A percentile compares a stretch with the other conserved stretches of the same genome.
These are phyloP conservation scores for Cicer pinnatifidum DNA, from an alignment of 306 rosid genomes.

Conservation along the genomic window DNA sequence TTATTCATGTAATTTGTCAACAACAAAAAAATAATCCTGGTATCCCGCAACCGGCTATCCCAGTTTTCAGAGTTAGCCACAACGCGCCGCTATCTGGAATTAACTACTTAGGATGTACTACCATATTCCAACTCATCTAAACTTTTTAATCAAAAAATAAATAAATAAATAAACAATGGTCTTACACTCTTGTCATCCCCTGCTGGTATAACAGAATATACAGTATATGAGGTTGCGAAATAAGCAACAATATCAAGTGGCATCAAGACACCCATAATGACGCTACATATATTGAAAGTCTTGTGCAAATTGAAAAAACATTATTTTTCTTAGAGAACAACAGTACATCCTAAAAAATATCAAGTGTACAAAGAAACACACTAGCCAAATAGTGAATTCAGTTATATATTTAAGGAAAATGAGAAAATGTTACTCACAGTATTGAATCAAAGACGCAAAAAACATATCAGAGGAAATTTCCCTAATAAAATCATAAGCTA, in stretches of 20 bases:
- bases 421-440: neutral
- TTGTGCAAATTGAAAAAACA: neutral
- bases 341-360: neutral
- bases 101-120: too few species aligned
- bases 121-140: too few species aligned
- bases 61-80: too few species aligned
- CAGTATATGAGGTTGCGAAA: conserved; percentile 23
- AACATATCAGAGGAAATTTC: neutral
- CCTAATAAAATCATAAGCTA: conserved; percentile 6
- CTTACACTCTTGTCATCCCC: neutral
- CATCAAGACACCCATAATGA: conserved; percentile 18
- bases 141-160: too few species aligned
- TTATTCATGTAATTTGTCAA: too few species aligned
- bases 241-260: conserved; percentile 1
- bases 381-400: neutral
- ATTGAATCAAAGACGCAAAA: neutral
- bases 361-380: neutral
- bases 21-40: too few species aligned
- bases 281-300: neutral
- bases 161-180: neutral
- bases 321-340: neutral
- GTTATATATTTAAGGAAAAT: neutral
- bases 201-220: neutral
- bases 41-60: too few species aligned
- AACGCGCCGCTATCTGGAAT: too few species aligned